Base-by-base conservation (phyloP, 2,329 filamentous ascomycete genomes). In the Pseudocercospora fijiensis region DNA sequence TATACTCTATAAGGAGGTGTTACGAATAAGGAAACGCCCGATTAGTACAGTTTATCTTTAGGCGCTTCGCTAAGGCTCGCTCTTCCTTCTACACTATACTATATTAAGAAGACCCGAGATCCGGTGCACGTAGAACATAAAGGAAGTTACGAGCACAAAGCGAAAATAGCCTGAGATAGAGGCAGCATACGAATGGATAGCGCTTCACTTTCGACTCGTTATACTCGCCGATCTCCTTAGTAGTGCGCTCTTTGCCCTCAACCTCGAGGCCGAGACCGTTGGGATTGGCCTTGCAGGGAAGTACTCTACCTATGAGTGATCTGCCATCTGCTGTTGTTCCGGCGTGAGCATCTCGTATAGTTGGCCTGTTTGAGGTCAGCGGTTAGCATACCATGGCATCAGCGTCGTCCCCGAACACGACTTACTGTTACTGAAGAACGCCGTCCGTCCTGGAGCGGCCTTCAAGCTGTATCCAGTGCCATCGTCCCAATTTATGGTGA, bases 391-490 rank as follows among this genome's bases (percentile, higher is more conserved):
- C 13, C 13, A 37, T 37, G 33, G 13, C 33, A 2, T 5, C 13
- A n/a, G 10, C 10, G 16, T 26, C 20, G 20, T 4, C 1, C 28
- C 20, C 5, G 9, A 4, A 55, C 7, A 18, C 3, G 16, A 61
- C 59, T 47, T 41, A 61, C 90, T 87, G 2, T 88, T 88, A 20
- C 84, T 88, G 1, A 86, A 87, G 67, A 92, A 92, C 1, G 89
- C 89, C 0, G 90, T 92, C 2, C 88, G 91, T 37, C 90, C 90
- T 0, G 91, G 84, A 0, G 88, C 86, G 0, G 91, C 88, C 27
- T 84, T 79, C 60, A 91, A 75, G 65, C 84, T 84, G 58, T 91
- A 87, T 24, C 83, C 82, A 0, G 84, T 85, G 11, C 86, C 88
- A 73, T 92, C 90, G 69, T 91, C 89, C 69, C 91, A 92, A 22